Base-by-base conservation (phyloP, 345 rosid species). In the Lepidium didymum region DNA sequence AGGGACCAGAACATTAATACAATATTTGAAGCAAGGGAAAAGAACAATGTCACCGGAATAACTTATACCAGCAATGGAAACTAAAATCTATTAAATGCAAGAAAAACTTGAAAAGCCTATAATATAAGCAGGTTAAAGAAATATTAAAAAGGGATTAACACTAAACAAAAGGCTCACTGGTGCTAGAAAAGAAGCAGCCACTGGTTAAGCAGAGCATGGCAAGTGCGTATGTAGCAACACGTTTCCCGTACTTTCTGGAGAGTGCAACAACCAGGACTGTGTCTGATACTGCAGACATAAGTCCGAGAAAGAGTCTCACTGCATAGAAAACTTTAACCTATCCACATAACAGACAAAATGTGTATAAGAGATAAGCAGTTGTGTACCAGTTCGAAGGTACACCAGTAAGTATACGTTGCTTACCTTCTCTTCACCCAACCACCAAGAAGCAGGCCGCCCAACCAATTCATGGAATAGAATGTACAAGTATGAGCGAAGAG, bases 161-260 rank as follows among this genome's bases (percentile, higher is more conserved):
- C 3, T 46, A 69, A 42, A 61, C 4, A 37, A 14, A 57, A 33
- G 40, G 83, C 97, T 90, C 68, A 93, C 98, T 93, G 63, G 99
- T 94, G 82, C 95, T 94, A 46, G 97, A 95, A 75, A 94, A 91
- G 95, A 94, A 94, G 70, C 99, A 94, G 18, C 99, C 99, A 60
- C 96, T 94, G 69, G 97, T 86, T 69, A 94, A 81, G 86, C 99
- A 91, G 15, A 94, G 89, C 97, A 91, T 94, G 5, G 97, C 97
- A 47, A 91, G 85, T 15, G 95, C 81, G 72, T 94, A 94, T 5
- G 97, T 84, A 45, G 93, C 97, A 38, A 94, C 77, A 33, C 99
- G 95, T 76, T 84, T 91, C 52, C 99, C 99, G 49, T 89, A 91
- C 75, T 82, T 94, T 68, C 92, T 85, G 10, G 99, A 91, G 63